These are phyloP conservation scores for Neonectria hederae DNA, from an alignment of 2,329 filamentous ascomycete genomes.

Conservation along the genomic window DNA sequence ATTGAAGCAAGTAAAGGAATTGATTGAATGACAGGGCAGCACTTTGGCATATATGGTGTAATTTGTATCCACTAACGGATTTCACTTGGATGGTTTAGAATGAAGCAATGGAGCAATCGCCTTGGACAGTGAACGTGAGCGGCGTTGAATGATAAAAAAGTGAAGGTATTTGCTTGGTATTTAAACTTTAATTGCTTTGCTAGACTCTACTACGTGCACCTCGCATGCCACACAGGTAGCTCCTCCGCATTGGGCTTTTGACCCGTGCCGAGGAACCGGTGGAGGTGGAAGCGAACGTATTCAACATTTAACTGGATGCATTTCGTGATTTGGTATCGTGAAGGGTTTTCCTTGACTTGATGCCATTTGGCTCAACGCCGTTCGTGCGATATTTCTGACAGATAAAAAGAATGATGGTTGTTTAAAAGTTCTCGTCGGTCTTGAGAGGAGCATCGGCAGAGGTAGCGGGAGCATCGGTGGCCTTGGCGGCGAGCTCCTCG, in stretches of 20 bases:
- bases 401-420: not conserved
- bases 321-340: not conserved
- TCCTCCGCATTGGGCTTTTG: not conserved
- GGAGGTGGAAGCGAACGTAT: not conserved
- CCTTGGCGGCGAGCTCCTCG: slow-evolving; percentile 39
- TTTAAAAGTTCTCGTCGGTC: slow-evolving; percentile 28
- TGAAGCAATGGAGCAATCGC: too few relatives aligned
- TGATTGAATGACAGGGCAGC: not conserved
- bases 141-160: not conserved
- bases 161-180: not conserved
- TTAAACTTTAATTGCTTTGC: slow-evolving; percentile 22
- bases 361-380: not conserved
- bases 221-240: not conserved
- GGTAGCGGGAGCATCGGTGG: slow-evolving; percentile 31
- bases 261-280: not conserved
- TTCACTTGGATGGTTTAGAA: slow-evolving; percentile 23
- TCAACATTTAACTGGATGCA: not conserved
- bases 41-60: slow-evolving; percentile 29
- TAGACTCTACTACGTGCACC: slow-evolving; percentile 7
- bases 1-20: not conserved
- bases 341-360: not conserved
- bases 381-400: not conserved
- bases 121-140: not conserved
- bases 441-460: slow-evolving; percentile 17
- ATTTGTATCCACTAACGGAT: slow-evolving; percentile 28